Base-by-base conservation (phyloP, 179 eudicot species). In the Monotropa hypopitys region DNA sequence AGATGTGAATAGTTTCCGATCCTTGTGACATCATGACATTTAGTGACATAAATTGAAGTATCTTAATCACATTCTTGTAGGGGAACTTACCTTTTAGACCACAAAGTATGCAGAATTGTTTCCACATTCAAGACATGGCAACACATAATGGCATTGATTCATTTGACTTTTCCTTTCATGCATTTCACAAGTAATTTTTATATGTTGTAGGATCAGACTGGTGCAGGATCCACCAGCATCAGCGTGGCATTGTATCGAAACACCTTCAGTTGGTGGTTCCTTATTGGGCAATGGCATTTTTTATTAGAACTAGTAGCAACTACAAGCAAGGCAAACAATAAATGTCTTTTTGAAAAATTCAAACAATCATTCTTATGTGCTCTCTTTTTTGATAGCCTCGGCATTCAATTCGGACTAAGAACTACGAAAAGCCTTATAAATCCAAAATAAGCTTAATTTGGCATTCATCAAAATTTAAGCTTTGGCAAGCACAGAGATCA, bases 41-140 rank as follows among this genome's bases (percentile, higher is more conserved):
- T 8, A 75, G 23, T 20, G 16, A 46, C 47, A n/a, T 50, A 40
- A 40, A 42, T 20, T 30, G 15, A 2, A 40, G 18, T 16, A 51
- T 18, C 33, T 32, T 12, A n/a, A 11, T 76, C 20, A 35, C 40
- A 53, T 70, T 73, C 75, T 76, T 63, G 77, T 66, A 80, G 83
- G 83, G 80, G 9, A 75, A 33, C 42, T 57, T 75, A 7, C 72
- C 72, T 71, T 76, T 71, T 66, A 50, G 80, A 35, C 76, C 73
- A 40, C 83, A 70, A 13, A 76, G 35, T 46, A 45, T 70, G 51
- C 83, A 49, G 65, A 76, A 50, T 80, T 76, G 74, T 70, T 70
- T 76, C 13, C 23, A 75, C 71, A 75, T 75, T 50, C 71, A 75
- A 50, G 62, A 70, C 61, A 75, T 56, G 70, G 43, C 38, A 67